phyloP scores from a whole-genome alignment of 108 stramenopile genomes.

The Stephanodiscus triporus region DNA sequence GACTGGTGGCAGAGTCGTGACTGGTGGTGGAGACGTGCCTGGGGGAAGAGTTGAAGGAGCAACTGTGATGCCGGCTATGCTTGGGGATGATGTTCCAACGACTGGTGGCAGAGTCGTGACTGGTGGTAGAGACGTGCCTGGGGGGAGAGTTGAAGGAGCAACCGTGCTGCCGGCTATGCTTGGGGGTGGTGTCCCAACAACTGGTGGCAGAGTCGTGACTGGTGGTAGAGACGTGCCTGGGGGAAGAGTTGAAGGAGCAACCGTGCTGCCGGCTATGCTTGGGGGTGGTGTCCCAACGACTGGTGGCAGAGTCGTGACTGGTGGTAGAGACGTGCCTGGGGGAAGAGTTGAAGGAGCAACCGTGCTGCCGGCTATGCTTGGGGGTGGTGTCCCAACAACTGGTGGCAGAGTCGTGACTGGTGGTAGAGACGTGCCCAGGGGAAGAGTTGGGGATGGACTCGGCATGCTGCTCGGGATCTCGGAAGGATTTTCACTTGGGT shows the following conservation, averaged over 20 bases:
- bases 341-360: neutral
- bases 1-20: neutral
- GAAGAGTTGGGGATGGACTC: too few relatives aligned
- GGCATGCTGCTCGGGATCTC: too few relatives aligned
- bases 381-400: too few relatives aligned
- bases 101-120: neutral
- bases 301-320: neutral
- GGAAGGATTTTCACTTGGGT: too few relatives aligned
- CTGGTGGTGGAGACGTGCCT: neutral
- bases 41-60: slow-evolving; percentile 1
- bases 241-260: neutral
- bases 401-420: neutral
- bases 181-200: neutral
- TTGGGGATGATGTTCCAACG: slow-evolving; percentile 1
- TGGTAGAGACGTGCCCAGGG: neutral
- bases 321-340: slow-evolving; percentile 1
- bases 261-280: neutral
- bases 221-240: neutral
- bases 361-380: too few relatives aligned
- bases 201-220: neutral
- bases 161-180: too few relatives aligned
- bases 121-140: neutral
- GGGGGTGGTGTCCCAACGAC: slow-evolving; percentile 7
- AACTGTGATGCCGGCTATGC: neutral
- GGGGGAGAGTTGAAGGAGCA: neutral